These are phyloP conservation scores for Cystofilobasidium capitatum DNA, from an alignment of 768 basidiomycete genomes.

Conservation along the genomic window DNA sequence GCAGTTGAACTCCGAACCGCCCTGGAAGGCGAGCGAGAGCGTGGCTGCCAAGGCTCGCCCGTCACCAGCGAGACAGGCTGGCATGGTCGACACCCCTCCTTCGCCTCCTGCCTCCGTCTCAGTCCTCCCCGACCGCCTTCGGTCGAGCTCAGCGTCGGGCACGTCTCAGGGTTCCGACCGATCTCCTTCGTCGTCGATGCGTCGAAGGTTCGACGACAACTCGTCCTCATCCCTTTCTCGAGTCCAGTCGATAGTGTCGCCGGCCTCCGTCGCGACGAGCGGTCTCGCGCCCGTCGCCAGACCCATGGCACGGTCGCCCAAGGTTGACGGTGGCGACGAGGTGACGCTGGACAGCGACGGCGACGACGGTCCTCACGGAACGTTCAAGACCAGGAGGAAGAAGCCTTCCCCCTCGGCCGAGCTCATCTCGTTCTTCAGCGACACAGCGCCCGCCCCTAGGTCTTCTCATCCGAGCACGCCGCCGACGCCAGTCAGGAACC, in stretches of 20 bases:
- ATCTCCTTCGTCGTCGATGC: background rate
- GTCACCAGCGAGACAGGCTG: background rate
- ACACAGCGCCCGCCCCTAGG: background rate
- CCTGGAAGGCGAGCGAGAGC: too few relatives aligned
- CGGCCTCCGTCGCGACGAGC: background rate
- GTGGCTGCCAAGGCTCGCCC: background rate
- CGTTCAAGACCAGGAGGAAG: slow-evolving; percentile 2
- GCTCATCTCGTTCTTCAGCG: slow-evolving; percentile 8
- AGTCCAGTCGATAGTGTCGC: background rate
- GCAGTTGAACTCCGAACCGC: background rate
- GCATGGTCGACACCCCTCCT: background rate
- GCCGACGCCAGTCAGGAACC: background rate
- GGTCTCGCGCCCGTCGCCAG: background rate
- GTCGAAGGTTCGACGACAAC: too few relatives aligned
- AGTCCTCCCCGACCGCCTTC: background rate
- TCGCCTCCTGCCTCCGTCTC: background rate
- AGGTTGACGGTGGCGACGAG: background rate
- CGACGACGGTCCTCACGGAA: background rate
- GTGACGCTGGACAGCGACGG: background rate
- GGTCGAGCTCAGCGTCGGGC: background rate
- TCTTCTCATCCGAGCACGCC: background rate
- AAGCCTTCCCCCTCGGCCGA: slow-evolving; percentile 2
- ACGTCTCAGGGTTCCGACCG: background rate
- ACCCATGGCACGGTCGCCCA: slow-evolving; percentile 12
- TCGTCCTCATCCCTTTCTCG: too few relatives aligned